Conservation (phyloP, 2,329 filamentous ascomycete species). For the Penicillium verrucosum region DNA sequence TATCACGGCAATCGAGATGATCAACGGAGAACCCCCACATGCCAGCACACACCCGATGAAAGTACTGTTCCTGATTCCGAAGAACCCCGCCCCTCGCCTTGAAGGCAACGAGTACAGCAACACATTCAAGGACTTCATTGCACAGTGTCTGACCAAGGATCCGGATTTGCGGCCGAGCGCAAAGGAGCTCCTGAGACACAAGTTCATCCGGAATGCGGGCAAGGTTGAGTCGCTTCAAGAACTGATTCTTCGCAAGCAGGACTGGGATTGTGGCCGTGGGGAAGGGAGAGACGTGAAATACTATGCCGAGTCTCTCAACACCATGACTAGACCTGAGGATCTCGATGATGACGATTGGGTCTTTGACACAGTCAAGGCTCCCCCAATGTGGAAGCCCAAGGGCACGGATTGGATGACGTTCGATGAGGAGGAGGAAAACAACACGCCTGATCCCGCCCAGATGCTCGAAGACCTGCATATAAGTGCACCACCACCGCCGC, state of each 20-base stretch:
- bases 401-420: conserved; percentile 46
- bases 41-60: conserved; percentile 89
- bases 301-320: conserved; percentile 87
- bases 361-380: conserved; percentile 83
- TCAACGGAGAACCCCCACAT: conserved; percentile 83
- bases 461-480: conserved; percentile 41
- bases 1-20: conserved; percentile 87
- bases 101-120: conserved; percentile 77
- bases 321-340: conserved; percentile 56
- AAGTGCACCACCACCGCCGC: conserved; percentile 44
- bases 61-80: conserved; percentile 85
- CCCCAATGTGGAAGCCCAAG: conserved; percentile 58
- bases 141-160: conserved; percentile 88
- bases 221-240: conserved; percentile 87
- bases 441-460: conserved; percentile 30
- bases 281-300: conserved; percentile 71
- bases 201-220: conserved; percentile 81
- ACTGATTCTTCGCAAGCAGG: conserved; percentile 74
- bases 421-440: conserved; percentile 31
- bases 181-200: conserved; percentile 81
- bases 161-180: conserved; percentile 79
- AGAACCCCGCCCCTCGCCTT: conserved; percentile 77
- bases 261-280: conserved; percentile 72
- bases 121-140: conserved; percentile 92
- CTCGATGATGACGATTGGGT: conserved; percentile 88